Base-by-base conservation (phyloP, 768 basidiomycete species). In the Rhizopogon salebrosus region DNA sequence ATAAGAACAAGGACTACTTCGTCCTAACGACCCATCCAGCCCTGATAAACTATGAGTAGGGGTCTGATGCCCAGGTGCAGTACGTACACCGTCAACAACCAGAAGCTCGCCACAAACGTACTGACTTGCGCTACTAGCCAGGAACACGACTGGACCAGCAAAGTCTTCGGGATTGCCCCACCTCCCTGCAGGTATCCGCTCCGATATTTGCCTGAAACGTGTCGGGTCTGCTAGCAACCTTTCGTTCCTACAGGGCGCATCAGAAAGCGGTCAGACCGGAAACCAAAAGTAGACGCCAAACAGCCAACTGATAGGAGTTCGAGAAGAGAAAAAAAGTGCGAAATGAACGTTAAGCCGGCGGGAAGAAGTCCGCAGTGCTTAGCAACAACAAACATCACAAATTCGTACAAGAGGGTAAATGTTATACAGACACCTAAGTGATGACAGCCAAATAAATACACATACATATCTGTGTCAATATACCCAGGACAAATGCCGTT, bases 401-500 rank as follows among this genome's bases (percentile, higher is more conserved):
- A 48, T 38, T 10, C 26, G 53, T 37, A 50, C 23, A 26, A 31
- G 13, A 42, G 36, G 54, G 40, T 29, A 48, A 42, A 23, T 35
- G 43, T 49, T 20, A 40, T 45, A 20, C 46, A 38, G 35, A 39
- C 31, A 52, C 49, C 3, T 23, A 22, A 13, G 42, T 36, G 52
- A 59, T 54, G 56, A 37, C 49, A 53, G 53, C 53, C 54, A 71
- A 65, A 71, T 64, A 52, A 46, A 53, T 31, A 50, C 55, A 72
- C 71, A 68, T 69, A 90, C 88, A 93, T 93, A 60, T 95, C 93
- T 34, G 92, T 95, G 24, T 80, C 79, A 61, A 95, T 85, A 69
- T 93, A 94, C 29, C 92, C 92, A 27, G 92, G 92, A 58, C 85
- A 85, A 58, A 95, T 89, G 22, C 80, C 87, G 64, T 95, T 94